Evolutionary conservation across 106 monocot species (phyloP), one percentile per base, ranked within the genome.

Genomic region (Cymbidium sinense): DNA sequence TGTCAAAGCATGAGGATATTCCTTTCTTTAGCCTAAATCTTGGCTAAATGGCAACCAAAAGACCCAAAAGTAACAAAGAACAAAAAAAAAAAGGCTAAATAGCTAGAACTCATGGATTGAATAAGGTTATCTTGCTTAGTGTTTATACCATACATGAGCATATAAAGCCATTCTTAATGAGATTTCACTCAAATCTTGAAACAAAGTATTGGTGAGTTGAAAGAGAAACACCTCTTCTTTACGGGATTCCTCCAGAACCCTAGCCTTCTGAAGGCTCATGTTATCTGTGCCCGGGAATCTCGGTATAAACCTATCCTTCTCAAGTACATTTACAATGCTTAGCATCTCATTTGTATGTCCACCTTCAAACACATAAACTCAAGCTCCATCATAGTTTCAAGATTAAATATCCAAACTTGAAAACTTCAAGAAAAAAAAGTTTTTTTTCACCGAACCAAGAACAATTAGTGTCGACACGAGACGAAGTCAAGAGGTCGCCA

Each of bases 321-420:
- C 83, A 50, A 96, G 91, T 17, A 88, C 80, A 29, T 82, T 88
- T 75, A 91, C 29, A 11, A 96, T 83, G 79, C 88, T 88, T 31
- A 96, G 83, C 93, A 96, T 96, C 81, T 96, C 96, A 27, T 93
- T 93, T 1, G 96, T 96, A 80, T 96, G 96, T 2, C 93, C 96
- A 23, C 96, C 96, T 96, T 67, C 21, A 82, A 41, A 70, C 20
- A 52, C 51, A 78, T 25, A 27, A n/a, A 52, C 5, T 7, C 43
- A 19, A 71, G 13, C 47, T 37, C 50, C 50, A 29, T 13, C 64
- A 30, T 5, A 6, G 37, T 36, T 52, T 21, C 43, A 34, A 64
- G 27, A 27, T 5, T 1, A 30, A 28, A 73, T 18, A 41, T 30
- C 28, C 33, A 58, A 47, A 75, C 7, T 30, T 41, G 0, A 3